A percentile compares a stretch with the other conserved stretches of the same genome.
Evolutionary conservation across 768 basidiomycete genomes (phyloP).

Genomic region (Auricularia heimuer): DNA sequence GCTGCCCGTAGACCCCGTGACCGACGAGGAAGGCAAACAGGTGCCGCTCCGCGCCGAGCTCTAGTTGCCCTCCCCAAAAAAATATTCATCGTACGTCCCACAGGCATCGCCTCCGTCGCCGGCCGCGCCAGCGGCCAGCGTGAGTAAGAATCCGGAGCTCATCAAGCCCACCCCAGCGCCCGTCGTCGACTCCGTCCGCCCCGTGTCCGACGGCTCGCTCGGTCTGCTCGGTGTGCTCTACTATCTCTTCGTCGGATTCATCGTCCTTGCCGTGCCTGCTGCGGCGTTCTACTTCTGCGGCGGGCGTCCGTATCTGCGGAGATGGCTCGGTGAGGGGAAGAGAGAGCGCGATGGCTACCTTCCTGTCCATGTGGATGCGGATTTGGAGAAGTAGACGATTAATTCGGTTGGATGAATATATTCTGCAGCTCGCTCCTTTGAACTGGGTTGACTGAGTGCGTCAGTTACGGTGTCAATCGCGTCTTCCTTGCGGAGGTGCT

Average conservation of each 20-base stretch:
- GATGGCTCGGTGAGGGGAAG: not conserved
- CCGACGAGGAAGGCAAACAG: conserved; percentile 67
- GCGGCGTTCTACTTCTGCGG: not conserved
- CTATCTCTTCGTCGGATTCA: not conserved
- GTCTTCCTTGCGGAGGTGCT: too few species aligned
- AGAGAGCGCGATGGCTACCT: not conserved
- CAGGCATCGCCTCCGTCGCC: not conserved
- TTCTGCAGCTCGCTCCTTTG: too few species aligned
- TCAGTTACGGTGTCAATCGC: too few species aligned
- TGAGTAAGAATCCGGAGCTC: not conserved
- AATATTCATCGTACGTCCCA: not conserved
- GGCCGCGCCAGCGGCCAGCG: not conserved
- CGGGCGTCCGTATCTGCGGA: not conserved
- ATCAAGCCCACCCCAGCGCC: conserved; percentile 3
- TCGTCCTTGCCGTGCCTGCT: not conserved
- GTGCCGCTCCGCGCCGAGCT: conserved; percentile 94
- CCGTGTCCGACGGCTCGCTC: not conserved
- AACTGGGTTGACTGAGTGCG: too few species aligned
- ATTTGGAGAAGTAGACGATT: not conserved
- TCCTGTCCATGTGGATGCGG: not conserved
- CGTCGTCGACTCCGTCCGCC: not conserved
- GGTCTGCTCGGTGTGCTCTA: not conserved
- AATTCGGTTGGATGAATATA: too few species aligned
- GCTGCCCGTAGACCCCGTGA: conserved; percentile 33
- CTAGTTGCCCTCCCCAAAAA: conserved; percentile 28